Evolutionary conservation across 306 rosid genomes (phyloP).

Genomic region (Rosa multiflora): DNA sequence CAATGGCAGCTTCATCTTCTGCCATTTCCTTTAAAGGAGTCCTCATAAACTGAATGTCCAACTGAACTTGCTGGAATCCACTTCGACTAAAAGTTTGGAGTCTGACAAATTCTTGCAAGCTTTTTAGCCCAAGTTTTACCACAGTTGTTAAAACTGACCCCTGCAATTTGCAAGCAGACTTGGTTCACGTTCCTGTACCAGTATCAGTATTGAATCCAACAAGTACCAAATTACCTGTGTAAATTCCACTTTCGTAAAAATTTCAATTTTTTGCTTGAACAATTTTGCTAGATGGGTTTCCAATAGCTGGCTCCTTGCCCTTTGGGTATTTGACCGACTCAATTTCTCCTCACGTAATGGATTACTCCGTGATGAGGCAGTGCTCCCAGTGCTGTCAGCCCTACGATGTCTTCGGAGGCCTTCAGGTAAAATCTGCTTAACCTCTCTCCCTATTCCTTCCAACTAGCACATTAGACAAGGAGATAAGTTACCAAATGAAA

Average conservation of each 20-base stretch:
- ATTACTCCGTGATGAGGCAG: slow-evolving; percentile 82
- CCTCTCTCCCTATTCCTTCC: slow-evolving; percentile 65
- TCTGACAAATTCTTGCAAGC: slow-evolving; percentile 82
- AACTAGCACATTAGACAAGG: slow-evolving; percentile 50
- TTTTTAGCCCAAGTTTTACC: slow-evolving; percentile 88
- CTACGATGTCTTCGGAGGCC: slow-evolving; percentile 72
- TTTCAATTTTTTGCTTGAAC: slow-evolving; percentile 92
- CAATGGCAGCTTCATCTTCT: slow-evolving; percentile 87
- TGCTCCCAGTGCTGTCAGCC: slow-evolving; percentile 88
- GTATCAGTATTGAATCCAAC: slow-evolving; percentile 15
- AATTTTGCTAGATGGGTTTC: slow-evolving; percentile 96
- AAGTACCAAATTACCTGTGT: slow-evolving; percentile 63
- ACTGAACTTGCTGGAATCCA: slow-evolving; percentile 96
- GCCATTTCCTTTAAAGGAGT: slow-evolving; percentile 71
- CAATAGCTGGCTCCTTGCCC: slow-evolving; percentile 91
- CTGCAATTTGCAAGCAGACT: slow-evolving; percentile 48
- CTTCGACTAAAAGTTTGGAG: slow-evolving; percentile 89
- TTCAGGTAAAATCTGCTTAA: slow-evolving; percentile 78
- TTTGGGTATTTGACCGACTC: slow-evolving; percentile 70
- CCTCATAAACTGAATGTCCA: slow-evolving; percentile 84
- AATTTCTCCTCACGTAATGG: slow-evolving; percentile 80
- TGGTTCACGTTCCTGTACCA: slow-evolving; percentile 23
- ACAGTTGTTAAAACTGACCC: slow-evolving; percentile 75
- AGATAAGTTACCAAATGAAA: neutral
- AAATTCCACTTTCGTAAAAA: slow-evolving; percentile 87